Conservation (phyloP, 163 green algal species). For the Scenedesmus sp. region DNA sequence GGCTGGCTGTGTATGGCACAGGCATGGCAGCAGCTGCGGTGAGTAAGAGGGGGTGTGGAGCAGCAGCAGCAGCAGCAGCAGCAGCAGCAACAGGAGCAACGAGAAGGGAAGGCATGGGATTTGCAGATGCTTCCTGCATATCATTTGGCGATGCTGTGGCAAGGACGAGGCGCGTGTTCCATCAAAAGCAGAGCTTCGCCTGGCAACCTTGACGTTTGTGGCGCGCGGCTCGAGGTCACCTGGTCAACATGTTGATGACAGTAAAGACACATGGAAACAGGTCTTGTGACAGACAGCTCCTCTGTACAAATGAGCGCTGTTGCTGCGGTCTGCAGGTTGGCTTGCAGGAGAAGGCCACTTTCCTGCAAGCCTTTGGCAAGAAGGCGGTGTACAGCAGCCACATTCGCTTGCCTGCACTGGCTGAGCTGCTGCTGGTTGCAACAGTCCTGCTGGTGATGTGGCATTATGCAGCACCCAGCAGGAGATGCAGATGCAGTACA, state of each 20-base stretch:
- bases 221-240: too few relatives aligned
- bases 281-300: too few relatives aligned
- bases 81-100: not conserved
- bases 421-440: constrained; percentile 34
- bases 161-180: not conserved
- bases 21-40: constrained; percentile 49
- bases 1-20: constrained; percentile 26
- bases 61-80: not conserved
- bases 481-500: constrained; percentile 4
- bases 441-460: constrained; percentile 42
- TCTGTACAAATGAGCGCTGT: too few relatives aligned
- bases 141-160: not conserved
- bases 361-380: constrained; percentile 55
- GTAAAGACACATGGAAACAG: too few relatives aligned
- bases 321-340: constrained; percentile 31
- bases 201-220: not conserved
- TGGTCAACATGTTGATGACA: too few relatives aligned
- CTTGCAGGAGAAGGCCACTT: constrained; percentile 56
- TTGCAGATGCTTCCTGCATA: not conserved
- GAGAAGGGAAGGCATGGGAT: not conserved
- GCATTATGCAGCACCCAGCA: constrained; percentile 19
- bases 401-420: constrained; percentile 22
- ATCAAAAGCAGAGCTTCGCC: not conserved
- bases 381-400: constrained; percentile 26
- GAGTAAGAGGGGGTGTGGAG: not conserved